Base-by-base conservation (phyloP, 1,139 yeast species). In the Magnusiomyces paraingens region DNA sequence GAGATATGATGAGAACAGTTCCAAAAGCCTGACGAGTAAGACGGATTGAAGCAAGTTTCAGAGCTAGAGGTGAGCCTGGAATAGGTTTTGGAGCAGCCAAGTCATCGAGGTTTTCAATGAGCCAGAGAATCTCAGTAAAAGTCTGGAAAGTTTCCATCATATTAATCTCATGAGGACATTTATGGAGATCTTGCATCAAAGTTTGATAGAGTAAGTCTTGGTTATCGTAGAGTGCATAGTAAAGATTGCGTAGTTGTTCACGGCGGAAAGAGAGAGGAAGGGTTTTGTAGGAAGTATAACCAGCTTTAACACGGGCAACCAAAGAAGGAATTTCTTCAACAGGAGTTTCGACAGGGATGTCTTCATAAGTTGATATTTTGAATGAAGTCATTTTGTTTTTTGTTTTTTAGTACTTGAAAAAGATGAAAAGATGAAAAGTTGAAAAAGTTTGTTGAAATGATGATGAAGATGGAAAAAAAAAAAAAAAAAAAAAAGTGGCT, bases 21-120 rank as follows among this genome's bases (percentile, higher is more conserved):
- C 98, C 97, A 59, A 82, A 70, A 1, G 98, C 93, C 50, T 81
- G 81, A 59, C 78, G 78, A 62, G 84, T 86, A 50, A 86, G 71
- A 51, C 73, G 72, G 3, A 82, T 77, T 1, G 75, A 74, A 50
- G 79, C 71, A 46, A 74, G 76, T 18, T 69, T 64, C 5, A 81
- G 76, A 10, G 67, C 61, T 14, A 45, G 18, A 20, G 18, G 39
- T 11, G n/a, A 15, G 22, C 32, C 39, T 4, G 20, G 5, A n/a
- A 17, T 8, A n/a, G 18, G 38, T 55, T 77, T 77, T 1, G 84
- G 85, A 62, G 79, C 79, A 41, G 78, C 71, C 88, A 95, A 84
- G 53, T 74, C 70, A 55, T 79, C 78, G 60, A 91, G 72, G 59
- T 77, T 77, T 38, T 79, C 72, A 66, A 89, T 84, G 48, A 83